Base-by-base conservation (phyloP, 2,329 filamentous ascomycete genomes). In the Clonostachys chloroleuca region DNA sequence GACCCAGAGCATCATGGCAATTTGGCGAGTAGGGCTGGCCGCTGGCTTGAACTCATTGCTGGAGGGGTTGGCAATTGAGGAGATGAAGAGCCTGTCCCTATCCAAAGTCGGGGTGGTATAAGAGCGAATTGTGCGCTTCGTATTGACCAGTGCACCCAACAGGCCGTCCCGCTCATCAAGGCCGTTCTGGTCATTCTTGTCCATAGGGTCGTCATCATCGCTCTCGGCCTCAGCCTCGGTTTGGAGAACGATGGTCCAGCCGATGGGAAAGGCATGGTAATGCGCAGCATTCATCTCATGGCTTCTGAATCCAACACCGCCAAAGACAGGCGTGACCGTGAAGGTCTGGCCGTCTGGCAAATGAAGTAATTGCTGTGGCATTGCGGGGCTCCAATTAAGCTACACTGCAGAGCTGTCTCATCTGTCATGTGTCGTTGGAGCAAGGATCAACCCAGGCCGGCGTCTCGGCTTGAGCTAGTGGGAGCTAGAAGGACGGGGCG, bases 1-100 rank as follows among this genome's bases (percentile, higher is more conserved):
- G 34, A 91, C 83, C 89, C 90, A 97, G 7, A 97, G 77, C 87
- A 96, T 95, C 89, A 96, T 91, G 54, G 92, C 92, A 50, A 96
- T 89, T 68, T 95, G 89, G 41, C 92, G 78, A 1, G 90, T 94
- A 0, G 89, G 89, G 51, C 90, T 95, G 13, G 77, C 83, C 2
- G 86, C 80, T 1, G 89, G 83, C 61, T 87, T 89, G 70, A 87
- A 95, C 43, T 96, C 90, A 61, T 70, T 81, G 63, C 76, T 87
- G 44, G 86, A 87, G 0, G 92, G 90, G 54, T 87, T 89, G 44
- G 89, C 92, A 52, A 96, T 91, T 51, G 89, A 92, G 5, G 91
- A 96, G 57, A 97, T 92, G 71, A 92, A 96, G 48, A 96, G 75
- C 56, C 82, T 84, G 65, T 97, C 92, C 62, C 84, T 80, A 34